Percentiles rank a stretch among this genome's conserved stretches.
These are phyloP conservation scores for Iris macrosiphon DNA, from an alignment of 106 monocot species.

Conservation along the genomic window DNA sequence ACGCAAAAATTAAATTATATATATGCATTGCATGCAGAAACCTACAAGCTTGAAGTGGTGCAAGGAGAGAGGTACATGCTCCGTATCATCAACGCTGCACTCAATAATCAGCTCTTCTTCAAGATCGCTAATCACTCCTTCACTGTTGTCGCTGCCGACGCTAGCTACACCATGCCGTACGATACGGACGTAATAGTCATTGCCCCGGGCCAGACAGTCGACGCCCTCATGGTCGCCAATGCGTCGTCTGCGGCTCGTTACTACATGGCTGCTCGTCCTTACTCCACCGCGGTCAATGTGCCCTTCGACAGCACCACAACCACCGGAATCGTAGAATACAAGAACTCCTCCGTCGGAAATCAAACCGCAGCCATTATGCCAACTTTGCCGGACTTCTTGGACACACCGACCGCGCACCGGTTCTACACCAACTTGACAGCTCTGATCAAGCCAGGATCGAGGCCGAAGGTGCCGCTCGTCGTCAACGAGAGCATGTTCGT, in stretches of 20 bases:
- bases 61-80: slow-evolving; percentile 55
- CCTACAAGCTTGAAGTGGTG: slow-evolving; percentile 33
- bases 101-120: slow-evolving; percentile 69
- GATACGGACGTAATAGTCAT: slow-evolving; percentile 44
- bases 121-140: slow-evolving; percentile 58
- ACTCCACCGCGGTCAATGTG: slow-evolving; percentile 8
- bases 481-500: slow-evolving; percentile 60
- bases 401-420: slow-evolving; percentile 44
- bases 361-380: slow-evolving; percentile 30
- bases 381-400: slow-evolving; percentile 34
- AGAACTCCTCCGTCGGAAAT: not conserved
- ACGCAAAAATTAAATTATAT: not conserved
- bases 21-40: slow-evolving; percentile 17
- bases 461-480: slow-evolving; percentile 40
- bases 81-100: slow-evolving; percentile 73
- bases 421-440: slow-evolving; percentile 47
- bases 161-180: slow-evolving; percentile 58
- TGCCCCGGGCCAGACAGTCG: slow-evolving; percentile 71
- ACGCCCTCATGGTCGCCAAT: slow-evolving; percentile 51
- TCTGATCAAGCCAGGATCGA: slow-evolving; percentile 3
- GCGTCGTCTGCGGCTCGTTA: slow-evolving; percentile 31
- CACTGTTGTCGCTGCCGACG: slow-evolving; percentile 61
- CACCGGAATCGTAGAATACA: slow-evolving; percentile 38
- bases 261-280: slow-evolving; percentile 54
- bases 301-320: slow-evolving; percentile 43